A percentile compares a stretch with the other conserved stretches of the same genome.
phyloP scores from a whole-genome alignment of 352 stramenopile genomes.

The Phytophthora cryptogea region DNA sequence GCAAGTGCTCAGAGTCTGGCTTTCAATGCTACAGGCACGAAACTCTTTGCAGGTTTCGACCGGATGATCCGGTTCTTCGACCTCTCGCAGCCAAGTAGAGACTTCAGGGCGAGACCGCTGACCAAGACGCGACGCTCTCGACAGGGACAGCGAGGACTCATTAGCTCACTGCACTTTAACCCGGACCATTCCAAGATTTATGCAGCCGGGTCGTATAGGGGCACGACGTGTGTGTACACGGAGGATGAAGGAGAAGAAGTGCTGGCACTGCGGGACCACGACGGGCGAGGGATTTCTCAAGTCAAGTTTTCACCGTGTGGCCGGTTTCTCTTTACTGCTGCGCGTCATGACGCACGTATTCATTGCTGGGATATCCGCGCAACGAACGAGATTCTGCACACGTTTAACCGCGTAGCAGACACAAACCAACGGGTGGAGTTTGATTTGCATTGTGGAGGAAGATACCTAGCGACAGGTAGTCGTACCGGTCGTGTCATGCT shows the following conservation, averaged over 20 bases:
- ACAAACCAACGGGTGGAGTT: slow-evolving; percentile 84
- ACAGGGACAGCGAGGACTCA: slow-evolving; percentile 74
- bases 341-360: slow-evolving; percentile 67
- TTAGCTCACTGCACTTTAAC: slow-evolving; percentile 82
- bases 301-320: slow-evolving; percentile 82
- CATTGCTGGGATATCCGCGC: slow-evolving; percentile 89
- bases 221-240: slow-evolving; percentile 84
- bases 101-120: slow-evolving; percentile 59
- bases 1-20: slow-evolving; percentile 72
- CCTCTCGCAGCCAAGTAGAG: slow-evolving; percentile 61
- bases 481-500: slow-evolving; percentile 53
- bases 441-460: slow-evolving; percentile 67
- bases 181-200: slow-evolving; percentile 87
- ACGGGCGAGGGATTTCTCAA: slow-evolving; percentile 80
- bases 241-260: slow-evolving; percentile 75
- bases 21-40: slow-evolving; percentile 81
- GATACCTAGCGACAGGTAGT: slow-evolving; percentile 69
- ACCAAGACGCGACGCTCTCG: slow-evolving; percentile 70
- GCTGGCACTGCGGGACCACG: slow-evolving; percentile 65
- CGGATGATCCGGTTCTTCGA: slow-evolving; percentile 86
- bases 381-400: slow-evolving; percentile 65
- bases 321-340: slow-evolving; percentile 72
- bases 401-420: slow-evolving; percentile 58
- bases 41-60: slow-evolving; percentile 88
- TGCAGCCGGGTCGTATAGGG: slow-evolving; percentile 83